Conservation (phyloP, 139 green algal species). For the Coccomyxa sp. region DNA sequence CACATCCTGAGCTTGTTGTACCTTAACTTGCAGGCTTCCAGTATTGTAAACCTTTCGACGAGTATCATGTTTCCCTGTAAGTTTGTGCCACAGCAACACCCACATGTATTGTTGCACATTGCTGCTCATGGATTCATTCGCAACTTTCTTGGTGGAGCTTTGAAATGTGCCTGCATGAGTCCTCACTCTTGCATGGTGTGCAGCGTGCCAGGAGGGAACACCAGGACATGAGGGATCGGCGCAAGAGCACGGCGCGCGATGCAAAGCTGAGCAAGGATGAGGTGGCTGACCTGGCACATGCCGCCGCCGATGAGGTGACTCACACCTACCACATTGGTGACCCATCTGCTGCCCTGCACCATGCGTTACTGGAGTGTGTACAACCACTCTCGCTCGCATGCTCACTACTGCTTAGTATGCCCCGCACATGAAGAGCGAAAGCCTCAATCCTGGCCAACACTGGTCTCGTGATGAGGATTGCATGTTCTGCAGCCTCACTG, state of each 20-base stretch:
- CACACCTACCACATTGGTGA: background rate
- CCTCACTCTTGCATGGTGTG: background rate
- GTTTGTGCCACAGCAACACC: background rate
- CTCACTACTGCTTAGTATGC: too few species aligned
- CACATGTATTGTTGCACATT: background rate
- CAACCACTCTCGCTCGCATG: background rate
- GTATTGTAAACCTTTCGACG: too few species aligned
- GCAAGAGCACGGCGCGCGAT: background rate
- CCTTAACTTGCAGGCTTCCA: too few species aligned
- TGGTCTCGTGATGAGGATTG: background rate
- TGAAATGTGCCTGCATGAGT: background rate
- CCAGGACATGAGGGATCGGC: background rate
- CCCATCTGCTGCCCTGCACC: background rate
- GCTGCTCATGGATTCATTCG: too few species aligned
- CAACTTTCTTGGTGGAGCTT: background rate
- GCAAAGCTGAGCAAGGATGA: background rate
- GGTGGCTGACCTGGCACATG: background rate
- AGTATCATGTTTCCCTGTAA: background rate
- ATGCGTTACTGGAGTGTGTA: background rate
- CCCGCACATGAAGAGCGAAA: too few species aligned
- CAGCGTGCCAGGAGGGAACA: background rate
- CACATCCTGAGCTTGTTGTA: too few species aligned
- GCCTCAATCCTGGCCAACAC: too few species aligned
- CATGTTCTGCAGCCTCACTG: background rate
- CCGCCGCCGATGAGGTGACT: background rate